These are phyloP conservation scores for Hymenoscyphus fraxineus DNA, from an alignment of 2,329 filamentous ascomycete species.

Conservation along the genomic window DNA sequence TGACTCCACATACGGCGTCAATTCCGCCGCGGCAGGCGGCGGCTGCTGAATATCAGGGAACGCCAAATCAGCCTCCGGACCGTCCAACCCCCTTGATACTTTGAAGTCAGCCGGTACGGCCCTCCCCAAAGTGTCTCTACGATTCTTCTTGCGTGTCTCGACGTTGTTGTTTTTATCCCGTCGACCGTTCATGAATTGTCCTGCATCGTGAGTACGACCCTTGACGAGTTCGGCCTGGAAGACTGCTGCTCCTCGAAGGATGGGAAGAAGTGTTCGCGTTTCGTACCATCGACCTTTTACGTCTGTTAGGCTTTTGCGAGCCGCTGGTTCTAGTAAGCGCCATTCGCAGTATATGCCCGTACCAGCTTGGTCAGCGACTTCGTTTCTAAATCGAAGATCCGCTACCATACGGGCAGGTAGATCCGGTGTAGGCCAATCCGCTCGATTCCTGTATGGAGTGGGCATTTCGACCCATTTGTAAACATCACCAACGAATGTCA, in stretches of 20 bases:
- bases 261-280: constrained; percentile 45
- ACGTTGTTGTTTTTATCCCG: constrained; percentile 37
- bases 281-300: constrained; percentile 61
- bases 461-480: constrained; percentile 45
- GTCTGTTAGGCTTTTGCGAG: constrained; percentile 39
- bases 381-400: constrained; percentile 42
- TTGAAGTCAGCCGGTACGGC: constrained; percentile 35
- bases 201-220: constrained; percentile 40
- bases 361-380: constrained; percentile 40
- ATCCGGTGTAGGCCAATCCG: constrained; percentile 39
- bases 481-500: constrained; percentile 47
- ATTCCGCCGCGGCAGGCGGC: not conserved
- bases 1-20: constrained; percentile 11
- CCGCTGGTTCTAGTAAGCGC: constrained; percentile 31
- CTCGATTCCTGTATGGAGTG: constrained; percentile 35
- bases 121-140: constrained; percentile 34
- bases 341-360: constrained; percentile 33
- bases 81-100: constrained; percentile 35
- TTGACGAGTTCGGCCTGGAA: constrained; percentile 35
- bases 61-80: constrained; percentile 25
- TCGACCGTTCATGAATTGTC: constrained; percentile 45
- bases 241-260: constrained; percentile 30
- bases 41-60: constrained; percentile 28
- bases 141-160: constrained; percentile 32
- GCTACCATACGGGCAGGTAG: constrained; percentile 44